Evolutionary conservation across 139 green algal genomes (phyloP).

Genomic region (Pseudopediastrum boryanum): DNA sequence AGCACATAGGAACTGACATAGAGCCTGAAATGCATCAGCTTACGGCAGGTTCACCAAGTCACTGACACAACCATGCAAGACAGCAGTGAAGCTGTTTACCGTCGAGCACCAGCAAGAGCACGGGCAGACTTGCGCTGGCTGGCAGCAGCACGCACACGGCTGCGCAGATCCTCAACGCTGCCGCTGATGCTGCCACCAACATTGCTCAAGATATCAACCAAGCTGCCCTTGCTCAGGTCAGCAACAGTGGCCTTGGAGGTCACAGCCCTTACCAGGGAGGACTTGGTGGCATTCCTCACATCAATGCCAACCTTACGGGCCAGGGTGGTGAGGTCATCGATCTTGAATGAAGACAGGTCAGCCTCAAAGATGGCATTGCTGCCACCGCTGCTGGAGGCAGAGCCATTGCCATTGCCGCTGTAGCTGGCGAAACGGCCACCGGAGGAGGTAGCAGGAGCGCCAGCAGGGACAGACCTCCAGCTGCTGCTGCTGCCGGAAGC

Average conservation of each 20-base stretch:
- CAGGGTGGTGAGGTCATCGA: conserved; percentile 15
- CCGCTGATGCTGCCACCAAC: background rate
- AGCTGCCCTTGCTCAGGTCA: conserved; percentile 27
- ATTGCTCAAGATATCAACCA: conserved; percentile 26
- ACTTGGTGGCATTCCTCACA: conserved; percentile 34
- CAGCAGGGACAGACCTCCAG: conserved; percentile 5
- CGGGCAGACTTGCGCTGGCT: conserved; percentile 26
- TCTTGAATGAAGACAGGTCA: conserved; percentile 25
- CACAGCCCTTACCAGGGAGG: conserved; percentile 4
- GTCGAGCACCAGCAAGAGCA: background rate
- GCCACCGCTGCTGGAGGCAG: background rate
- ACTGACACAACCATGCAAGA: too few species aligned
- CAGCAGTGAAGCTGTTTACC: conserved; percentile 5
- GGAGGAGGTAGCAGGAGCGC: conserved; percentile 9
- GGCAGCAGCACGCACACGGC: conserved; percentile 9
- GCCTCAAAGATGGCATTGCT: conserved; percentile 14
- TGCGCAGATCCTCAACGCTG: conserved; percentile 20
- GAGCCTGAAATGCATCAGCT: too few species aligned
- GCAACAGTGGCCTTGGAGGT: background rate
- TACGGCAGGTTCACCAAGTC: too few species aligned
- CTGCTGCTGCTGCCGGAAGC: conserved; percentile 17
- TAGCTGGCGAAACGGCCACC: conserved; percentile 29
- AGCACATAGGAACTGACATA: too few species aligned
- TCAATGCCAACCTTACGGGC: conserved; percentile 33
- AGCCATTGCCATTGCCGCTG: conserved; percentile 4